Evolutionary conservation across 805 yeast genomes (phyloP).

Genomic region (Candida bentonensis): DNA sequence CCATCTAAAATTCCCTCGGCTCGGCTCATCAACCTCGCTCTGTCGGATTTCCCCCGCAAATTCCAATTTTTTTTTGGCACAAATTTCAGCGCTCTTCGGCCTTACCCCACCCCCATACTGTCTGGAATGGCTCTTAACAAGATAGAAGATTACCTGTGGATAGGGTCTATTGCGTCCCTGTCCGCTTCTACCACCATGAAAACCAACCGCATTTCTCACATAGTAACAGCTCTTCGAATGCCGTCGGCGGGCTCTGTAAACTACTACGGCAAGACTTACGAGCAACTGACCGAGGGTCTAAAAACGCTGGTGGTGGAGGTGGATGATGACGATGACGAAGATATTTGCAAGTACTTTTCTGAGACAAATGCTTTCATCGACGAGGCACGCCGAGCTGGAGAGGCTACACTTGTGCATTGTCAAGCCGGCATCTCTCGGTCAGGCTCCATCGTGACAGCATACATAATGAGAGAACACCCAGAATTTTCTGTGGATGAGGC

Average conservation of each 20-base stretch:
- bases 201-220: slow-evolving; percentile 48
- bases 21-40: no score
- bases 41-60: no score
- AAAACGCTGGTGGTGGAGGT: slow-evolving; percentile 44
- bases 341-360: slow-evolving; percentile 50
- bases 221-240: slow-evolving; percentile 48
- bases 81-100: no score
- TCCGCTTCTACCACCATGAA: slow-evolving; percentile 37
- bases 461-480: slow-evolving; percentile 65
- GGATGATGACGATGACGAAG: slow-evolving; percentile 56
- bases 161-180: slow-evolving; percentile 62
- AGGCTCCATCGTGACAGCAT: slow-evolving; percentile 74
- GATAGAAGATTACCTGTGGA: slow-evolving; percentile 64
- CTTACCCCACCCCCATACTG: not conserved
- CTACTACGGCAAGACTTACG: slow-evolving; percentile 5
- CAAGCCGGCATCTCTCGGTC: slow-evolving; percentile 92
- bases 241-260: slow-evolving; percentile 5
- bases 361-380: slow-evolving; percentile 55
- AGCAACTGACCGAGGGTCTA: slow-evolving; percentile 6
- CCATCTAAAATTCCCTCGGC: no score
- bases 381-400: slow-evolving; percentile 26
- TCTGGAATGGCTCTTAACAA: slow-evolving; percentile 31
- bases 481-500: slow-evolving; percentile 44
- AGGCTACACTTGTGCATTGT: slow-evolving; percentile 28
- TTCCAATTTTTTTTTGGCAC: no score